Evolutionary conservation across 345 rosid species (phyloP).

Genomic region (Sonneratia caseolaris): DNA sequence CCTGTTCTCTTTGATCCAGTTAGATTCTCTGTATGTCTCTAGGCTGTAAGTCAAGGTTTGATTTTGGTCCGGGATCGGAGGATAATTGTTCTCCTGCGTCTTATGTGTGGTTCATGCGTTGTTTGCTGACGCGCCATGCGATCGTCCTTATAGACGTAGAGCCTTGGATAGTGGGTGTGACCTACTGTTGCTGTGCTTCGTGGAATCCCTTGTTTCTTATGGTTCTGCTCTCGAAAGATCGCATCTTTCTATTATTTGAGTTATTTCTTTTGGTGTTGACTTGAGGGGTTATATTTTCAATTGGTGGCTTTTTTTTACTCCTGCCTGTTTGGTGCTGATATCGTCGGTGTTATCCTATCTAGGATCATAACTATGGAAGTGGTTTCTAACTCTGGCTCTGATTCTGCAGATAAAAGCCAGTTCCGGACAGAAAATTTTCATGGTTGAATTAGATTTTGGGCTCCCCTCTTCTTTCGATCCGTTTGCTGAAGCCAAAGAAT

Average conservation of each 20-base stretch:
- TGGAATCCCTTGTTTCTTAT: too few relatives aligned
- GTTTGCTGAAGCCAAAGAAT: conserved; percentile 45
- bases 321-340: too few relatives aligned
- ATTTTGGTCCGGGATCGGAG: not conserved
- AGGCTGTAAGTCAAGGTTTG: not conserved
- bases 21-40: not conserved
- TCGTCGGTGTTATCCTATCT: too few relatives aligned
- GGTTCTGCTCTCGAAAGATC: too few relatives aligned
- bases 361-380: too few relatives aligned
- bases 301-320: too few relatives aligned
- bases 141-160: not conserved
- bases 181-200: too few relatives aligned
- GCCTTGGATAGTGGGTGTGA: too few relatives aligned
- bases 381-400: not conserved
- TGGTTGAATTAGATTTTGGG: conserved; percentile 24
- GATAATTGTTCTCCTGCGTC: not conserved
- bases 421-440: not conserved
- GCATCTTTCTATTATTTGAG: too few relatives aligned
- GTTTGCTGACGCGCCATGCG: not conserved
- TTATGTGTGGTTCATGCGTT: not conserved
- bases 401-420: not conserved
- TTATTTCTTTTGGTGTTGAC: too few relatives aligned
- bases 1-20: too few relatives aligned
- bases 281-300: too few relatives aligned
- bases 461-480: conserved; percentile 64